Conservation (phyloP, 352 stramenopile species). For the Lagenidium sp. region DNA sequence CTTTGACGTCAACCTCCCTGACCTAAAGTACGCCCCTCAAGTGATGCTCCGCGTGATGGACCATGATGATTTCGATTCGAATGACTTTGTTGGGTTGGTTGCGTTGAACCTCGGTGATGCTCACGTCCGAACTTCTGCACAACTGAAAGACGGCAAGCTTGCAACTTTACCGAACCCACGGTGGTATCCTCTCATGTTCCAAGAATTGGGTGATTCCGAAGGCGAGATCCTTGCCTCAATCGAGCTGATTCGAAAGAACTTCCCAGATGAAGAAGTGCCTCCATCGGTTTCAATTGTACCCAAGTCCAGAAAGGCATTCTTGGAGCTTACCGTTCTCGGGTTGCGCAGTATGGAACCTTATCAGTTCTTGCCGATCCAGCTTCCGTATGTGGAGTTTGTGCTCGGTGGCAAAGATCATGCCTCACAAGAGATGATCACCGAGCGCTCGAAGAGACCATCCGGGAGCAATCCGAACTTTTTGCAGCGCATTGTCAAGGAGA, state of each 20-base stretch:
- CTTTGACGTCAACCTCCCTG: slow-evolving; percentile 79
- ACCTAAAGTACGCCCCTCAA: slow-evolving; percentile 66
- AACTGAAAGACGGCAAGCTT: slow-evolving; percentile 34
- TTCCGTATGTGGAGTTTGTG: slow-evolving; percentile 86
- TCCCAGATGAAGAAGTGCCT: slow-evolving; percentile 53
- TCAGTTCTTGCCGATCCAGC: slow-evolving; percentile 83
- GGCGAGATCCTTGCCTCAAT: slow-evolving; percentile 72
- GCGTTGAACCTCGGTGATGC: slow-evolving; percentile 63
- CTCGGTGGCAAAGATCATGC: slow-evolving; percentile 75
- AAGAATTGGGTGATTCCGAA: slow-evolving; percentile 70
- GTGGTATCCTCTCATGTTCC: slow-evolving; percentile 73
- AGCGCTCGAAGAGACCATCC: slow-evolving; percentile 75
- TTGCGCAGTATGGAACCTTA: slow-evolving; percentile 85
- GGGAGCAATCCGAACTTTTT: slow-evolving; percentile 86
- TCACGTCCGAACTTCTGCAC: slow-evolving; percentile 52
- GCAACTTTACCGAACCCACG: slow-evolving; percentile 44
- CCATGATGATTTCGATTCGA: slow-evolving; percentile 61
- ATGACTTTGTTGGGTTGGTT: slow-evolving; percentile 59
- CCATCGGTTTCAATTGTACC: slow-evolving; percentile 44
- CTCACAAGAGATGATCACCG: slow-evolving; percentile 78
- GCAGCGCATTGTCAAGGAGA: slow-evolving; percentile 82
- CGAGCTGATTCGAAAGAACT: slow-evolving; percentile 63
- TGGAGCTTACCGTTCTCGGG: slow-evolving; percentile 82
- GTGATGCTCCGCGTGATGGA: slow-evolving; percentile 80
- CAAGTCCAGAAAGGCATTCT: slow-evolving; percentile 53